phyloP scores from a whole-genome alignment of 345 rosid species.

The Eucalyptus cloeziana region DNA sequence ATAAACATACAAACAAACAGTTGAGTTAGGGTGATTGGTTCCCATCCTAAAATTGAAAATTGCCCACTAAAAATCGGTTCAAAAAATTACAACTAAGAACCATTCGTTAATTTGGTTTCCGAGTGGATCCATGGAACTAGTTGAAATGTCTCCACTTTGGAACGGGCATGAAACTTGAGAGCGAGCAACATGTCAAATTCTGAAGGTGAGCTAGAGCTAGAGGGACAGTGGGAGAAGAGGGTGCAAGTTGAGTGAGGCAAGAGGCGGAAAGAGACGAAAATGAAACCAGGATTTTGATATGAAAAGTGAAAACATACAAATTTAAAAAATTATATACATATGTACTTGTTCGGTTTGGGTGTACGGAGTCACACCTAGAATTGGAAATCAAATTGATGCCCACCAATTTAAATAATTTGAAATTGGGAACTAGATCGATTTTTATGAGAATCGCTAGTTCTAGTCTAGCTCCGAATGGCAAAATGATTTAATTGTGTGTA shows the following conservation, averaged over 20 bases:
- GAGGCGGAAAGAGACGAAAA: background rate
- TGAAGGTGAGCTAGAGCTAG: background rate
- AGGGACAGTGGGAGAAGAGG: background rate
- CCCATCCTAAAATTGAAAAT: rapidly evolving
- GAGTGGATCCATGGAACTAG: rapidly evolving
- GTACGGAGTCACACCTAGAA: background rate
- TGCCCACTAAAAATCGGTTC: background rate
- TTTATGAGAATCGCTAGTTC: rapidly evolving
- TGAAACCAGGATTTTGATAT: background rate
- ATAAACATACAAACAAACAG: background rate
- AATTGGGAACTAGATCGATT: no score
- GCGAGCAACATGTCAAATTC: background rate
- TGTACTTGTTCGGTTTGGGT: background rate
- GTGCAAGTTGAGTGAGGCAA: background rate
- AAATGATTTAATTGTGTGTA: no score
- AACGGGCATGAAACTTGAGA: background rate
- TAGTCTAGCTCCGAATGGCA: rapidly evolving
- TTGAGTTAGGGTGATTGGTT: background rate
- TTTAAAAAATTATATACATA: no score
- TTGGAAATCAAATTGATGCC: no score
- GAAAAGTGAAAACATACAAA: background rate
- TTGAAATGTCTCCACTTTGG: background rate
- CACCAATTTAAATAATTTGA: no score
- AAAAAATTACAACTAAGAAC: no score
- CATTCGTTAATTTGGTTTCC: rapidly evolving